phyloP scores from a whole-genome alignment of 495 filamentous ascomycete species.

The Ramalina peruviana region DNA sequence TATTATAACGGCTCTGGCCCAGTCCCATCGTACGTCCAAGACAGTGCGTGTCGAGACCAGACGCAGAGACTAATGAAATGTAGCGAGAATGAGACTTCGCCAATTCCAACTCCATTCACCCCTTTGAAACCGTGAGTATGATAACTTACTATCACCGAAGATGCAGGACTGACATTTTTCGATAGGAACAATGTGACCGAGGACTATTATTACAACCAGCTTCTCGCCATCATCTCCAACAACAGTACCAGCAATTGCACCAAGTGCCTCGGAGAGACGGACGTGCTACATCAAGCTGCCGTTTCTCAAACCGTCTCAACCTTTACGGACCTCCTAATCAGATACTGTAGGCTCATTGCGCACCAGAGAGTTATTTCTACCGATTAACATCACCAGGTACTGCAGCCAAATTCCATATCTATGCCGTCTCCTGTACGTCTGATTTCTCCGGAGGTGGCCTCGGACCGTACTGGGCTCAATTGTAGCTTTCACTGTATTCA shows the following conservation, averaged over 20 bases:
- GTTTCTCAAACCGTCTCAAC: conserved; percentile 10
- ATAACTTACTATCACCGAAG: neutral
- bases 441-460: conserved; percentile 13
- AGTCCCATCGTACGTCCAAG: conserved; percentile 6
- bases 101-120: conserved; percentile 10
- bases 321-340: conserved; percentile 13
- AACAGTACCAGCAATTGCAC: conserved; percentile 8
- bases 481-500: neutral
- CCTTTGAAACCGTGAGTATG: conserved; percentile 4
- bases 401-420: conserved; percentile 8
- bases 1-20: conserved; percentile 11
- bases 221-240: conserved; percentile 12
- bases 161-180: neutral
- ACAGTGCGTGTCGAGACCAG: neutral
- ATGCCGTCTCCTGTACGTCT: conserved; percentile 4
- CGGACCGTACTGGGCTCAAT: conserved; percentile 15
- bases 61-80: neutral
- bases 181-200: conserved; percentile 7
- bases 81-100: conserved; percentile 12
- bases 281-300: conserved; percentile 16
- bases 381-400: neutral
- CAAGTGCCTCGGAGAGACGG: conserved; percentile 12
- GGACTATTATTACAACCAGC: conserved; percentile 12
- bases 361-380: too few relatives aligned
- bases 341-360: too few relatives aligned